Base-by-base conservation (phyloP, 2,329 filamentous ascomycete species). In the Chaetomiaceae sp. region DNA sequence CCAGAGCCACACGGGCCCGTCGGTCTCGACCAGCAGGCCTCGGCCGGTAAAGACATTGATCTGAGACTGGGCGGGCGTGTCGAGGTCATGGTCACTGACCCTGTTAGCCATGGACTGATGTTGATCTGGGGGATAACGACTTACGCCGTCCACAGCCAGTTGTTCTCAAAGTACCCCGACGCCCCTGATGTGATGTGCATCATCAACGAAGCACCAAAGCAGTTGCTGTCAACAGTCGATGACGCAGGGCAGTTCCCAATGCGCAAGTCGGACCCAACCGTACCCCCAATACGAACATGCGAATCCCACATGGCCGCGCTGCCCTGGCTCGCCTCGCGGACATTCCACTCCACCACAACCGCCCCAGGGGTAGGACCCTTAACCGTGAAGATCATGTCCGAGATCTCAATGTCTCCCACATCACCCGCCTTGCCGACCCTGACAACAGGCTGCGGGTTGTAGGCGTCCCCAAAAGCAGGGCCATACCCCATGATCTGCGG, bases 291-390 rank as follows among this genome's bases (percentile, higher is more conserved):
- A 65, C 94, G 89, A 73, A 94, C 87, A 75, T 99, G 94, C 15
- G 91, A 85, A 65, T 99, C 94, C 89, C 91, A 99, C 72, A 96
- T 84, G 59, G 84, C 91, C 20, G 84, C 85, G 2, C 83, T 81
- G 39, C 89, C 91, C 54, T 85, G 79, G 53, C 71, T 76, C 62
- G 79, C 68, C 27, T 83, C 85, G 39, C 82, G 83, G 39, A 96
- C 76, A 71, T 96, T 96, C 88, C 90, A 96, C 69, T 96, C 82
- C 73, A 96, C 83, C 66, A 96, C 80, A 64, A 96, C 89, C n/a
- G 90, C 91, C 60, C 92, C 92, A 0, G 91, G 87, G 58, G 89
- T 85, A 3, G 91, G 76, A 4, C 92, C 92, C 11, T 29, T 29
- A 61, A 83, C 80, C 27, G 91, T 96, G 70, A 97, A 86, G 63